Conservation (phyloP, 352 stramenopile genomes). For the Pythium grandisporangium region DNA sequence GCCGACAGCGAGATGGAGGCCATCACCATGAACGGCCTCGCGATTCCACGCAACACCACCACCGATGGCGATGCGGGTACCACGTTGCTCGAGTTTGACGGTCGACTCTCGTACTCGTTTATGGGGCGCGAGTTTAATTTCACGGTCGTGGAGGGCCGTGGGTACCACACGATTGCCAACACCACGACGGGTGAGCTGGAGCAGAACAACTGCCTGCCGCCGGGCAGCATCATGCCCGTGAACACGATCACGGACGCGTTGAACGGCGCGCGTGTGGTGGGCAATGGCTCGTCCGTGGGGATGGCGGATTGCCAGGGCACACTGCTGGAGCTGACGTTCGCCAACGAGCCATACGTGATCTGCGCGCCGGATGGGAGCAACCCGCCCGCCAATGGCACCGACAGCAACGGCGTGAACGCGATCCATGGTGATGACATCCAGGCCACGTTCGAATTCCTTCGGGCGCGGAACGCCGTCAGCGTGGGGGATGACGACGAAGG, state of each 20-base stretch:
- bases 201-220: slow-evolving; percentile 12
- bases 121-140: slow-evolving; percentile 18
- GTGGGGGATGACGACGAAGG: not conserved
- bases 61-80: no score
- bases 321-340: slow-evolving; percentile 18
- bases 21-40: no score
- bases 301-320: slow-evolving; percentile 6
- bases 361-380: no score
- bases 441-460: slow-evolving; percentile 9
- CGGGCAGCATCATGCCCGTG: slow-evolving; percentile 14
- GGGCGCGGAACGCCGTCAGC: slow-evolving; percentile 3
- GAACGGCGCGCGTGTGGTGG: slow-evolving; percentile 17
- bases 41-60: no score
- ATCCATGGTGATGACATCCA: slow-evolving; percentile 11
- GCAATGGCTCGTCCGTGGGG: no score
- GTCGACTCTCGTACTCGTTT: slow-evolving; percentile 17
- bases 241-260: slow-evolving; percentile 11
- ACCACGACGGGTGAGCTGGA: slow-evolving; percentile 3
- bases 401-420: not conserved
- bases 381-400: not conserved
- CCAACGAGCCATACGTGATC: slow-evolving; percentile 17
- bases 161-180: slow-evolving; percentile 14
- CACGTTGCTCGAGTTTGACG: slow-evolving; percentile 18
- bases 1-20: no score
- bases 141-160: slow-evolving; percentile 14